A percentile compares a stretch with the other conserved stretches of the same genome.
Conservation (phyloP, 1,284 basidiomycete genomes). For the Ganoderma leucocontextum region DNA sequence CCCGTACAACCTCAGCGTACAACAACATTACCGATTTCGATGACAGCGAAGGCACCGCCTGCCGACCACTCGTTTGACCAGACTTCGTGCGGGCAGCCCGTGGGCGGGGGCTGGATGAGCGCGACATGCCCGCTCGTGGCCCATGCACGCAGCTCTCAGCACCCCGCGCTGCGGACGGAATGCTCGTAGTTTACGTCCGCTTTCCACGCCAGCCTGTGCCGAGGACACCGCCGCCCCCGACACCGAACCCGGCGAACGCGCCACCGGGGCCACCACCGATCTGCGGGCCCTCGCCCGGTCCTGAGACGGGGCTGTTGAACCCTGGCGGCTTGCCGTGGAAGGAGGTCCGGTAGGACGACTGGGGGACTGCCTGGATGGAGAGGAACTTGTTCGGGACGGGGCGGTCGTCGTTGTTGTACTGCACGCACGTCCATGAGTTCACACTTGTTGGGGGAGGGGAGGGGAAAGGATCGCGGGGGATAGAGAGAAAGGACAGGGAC, state of each 20-base stretch:
- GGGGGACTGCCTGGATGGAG: constrained; percentile 74
- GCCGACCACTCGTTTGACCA: background rate
- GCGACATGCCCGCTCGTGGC: background rate
- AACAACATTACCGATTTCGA: background rate
- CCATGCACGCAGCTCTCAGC: background rate
- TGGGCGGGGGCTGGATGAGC: background rate
- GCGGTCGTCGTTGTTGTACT: constrained; percentile 86
- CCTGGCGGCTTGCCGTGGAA: constrained; percentile 52
- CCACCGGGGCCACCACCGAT: constrained; percentile 48
- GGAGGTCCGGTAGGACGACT: constrained; percentile 67
- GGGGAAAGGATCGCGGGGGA: constrained; percentile 1
- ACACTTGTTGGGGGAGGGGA: constrained; percentile 4
- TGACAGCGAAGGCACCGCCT: background rate
- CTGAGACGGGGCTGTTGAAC: constrained; percentile 41
- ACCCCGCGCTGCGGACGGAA: background rate
- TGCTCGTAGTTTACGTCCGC: constrained; percentile 13
- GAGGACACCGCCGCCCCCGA: constrained; percentile 43
- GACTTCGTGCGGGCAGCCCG: background rate
- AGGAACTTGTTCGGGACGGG: constrained; percentile 82
- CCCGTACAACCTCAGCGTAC: constrained; percentile 14
- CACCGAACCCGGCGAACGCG: constrained; percentile 46
- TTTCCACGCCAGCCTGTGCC: constrained; percentile 44
- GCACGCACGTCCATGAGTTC: background rate
- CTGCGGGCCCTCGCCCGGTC: constrained; percentile 40
- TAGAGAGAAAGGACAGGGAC: constrained; percentile 9